A percentile compares a stretch with the other conserved stretches of the same genome.
These are phyloP conservation scores for Marasmius oreades DNA, from an alignment of 1,284 basidiomycete genomes.

Conservation along the genomic window DNA sequence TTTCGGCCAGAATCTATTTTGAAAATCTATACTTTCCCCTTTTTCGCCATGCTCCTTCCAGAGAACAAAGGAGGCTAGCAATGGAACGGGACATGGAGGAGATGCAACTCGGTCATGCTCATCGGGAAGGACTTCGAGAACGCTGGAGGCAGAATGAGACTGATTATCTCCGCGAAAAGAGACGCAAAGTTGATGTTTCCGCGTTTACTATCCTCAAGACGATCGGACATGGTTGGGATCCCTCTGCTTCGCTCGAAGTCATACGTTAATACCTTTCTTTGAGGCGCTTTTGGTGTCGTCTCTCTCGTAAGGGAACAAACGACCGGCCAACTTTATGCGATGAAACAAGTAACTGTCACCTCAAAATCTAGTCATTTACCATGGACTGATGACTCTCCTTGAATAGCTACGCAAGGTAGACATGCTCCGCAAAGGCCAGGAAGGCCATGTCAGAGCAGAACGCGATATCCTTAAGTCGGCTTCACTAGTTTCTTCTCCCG, in stretches of 20 bases:
- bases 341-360: conserved; percentile 80
- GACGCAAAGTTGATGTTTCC: conserved; percentile 79
- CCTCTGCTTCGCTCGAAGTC: conserved; percentile 16
- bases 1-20: conserved; percentile 91
- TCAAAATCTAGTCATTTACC: conserved; percentile 18
- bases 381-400: conserved; percentile 11
- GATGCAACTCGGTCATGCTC: conserved; percentile 65
- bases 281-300: conserved; percentile 95
- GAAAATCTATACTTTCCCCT: conserved; percentile 96
- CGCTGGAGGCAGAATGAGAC: conserved; percentile 88
- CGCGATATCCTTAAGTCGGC: conserved; percentile 85
- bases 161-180: conserved; percentile 80
- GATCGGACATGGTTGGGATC: conserved; percentile 82
- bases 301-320: conserved; percentile 84
- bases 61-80: conserved; percentile 80
- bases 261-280: conserved; percentile 23
- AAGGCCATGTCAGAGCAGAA: conserved; percentile 92
- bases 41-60: conserved; percentile 76
- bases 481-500: conserved; percentile 64
- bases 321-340: conserved; percentile 83
- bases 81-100: conserved; percentile 86
- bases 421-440: conserved; percentile 97
- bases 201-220: conserved; percentile 91
- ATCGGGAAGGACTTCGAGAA: conserved; percentile 69
- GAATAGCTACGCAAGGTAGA: conserved; percentile 87